Conservation (phyloP, 345 rosid species). For the Ceriops decandra region DNA sequence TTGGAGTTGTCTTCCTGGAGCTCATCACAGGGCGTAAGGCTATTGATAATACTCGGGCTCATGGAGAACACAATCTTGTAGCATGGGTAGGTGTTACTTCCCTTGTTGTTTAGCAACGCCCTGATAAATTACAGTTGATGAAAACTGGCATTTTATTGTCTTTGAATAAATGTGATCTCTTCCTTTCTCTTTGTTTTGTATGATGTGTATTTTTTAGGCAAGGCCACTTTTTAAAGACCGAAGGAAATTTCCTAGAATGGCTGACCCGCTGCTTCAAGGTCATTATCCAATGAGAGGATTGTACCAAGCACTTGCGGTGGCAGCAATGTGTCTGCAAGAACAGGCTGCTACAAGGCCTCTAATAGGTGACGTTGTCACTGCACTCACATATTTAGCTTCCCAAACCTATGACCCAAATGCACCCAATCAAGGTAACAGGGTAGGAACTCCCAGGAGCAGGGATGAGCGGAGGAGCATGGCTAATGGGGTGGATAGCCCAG, state of each 20-base stretch:
- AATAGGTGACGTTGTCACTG: constrained; percentile 94
- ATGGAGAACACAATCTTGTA: constrained; percentile 92
- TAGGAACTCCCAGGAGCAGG: constrained; percentile 61
- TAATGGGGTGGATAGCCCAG: constrained; percentile 79
- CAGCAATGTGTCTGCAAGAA: constrained; percentile 98
- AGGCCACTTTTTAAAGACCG: constrained; percentile 95
- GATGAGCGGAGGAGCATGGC: constrained; percentile 56
- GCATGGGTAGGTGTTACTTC: constrained; percentile 71
- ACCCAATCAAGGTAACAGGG: constrained; percentile 57
- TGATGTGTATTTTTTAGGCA: constrained; percentile 48
- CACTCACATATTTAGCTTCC: constrained; percentile 90
- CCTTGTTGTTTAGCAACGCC: neutral
- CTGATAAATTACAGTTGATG: neutral
- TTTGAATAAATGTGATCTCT: constrained; percentile 15
- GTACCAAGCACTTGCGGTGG: constrained; percentile 97
- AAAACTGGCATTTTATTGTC: neutral
- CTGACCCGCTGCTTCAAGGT: constrained; percentile 87
- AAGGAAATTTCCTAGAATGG: constrained; percentile 94
- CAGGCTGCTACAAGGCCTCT: constrained; percentile 96
- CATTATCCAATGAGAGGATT: constrained; percentile 89
- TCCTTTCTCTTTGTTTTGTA: constrained; percentile 13
- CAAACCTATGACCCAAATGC: constrained; percentile 78
- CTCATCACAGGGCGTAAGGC: constrained; percentile 97
- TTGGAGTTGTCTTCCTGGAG: constrained; percentile 96
- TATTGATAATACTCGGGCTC: constrained; percentile 70